These are phyloP conservation scores for Fonsecaea nubica DNA, from an alignment of 2,329 filamentous ascomycete genomes.

Conservation along the genomic window DNA sequence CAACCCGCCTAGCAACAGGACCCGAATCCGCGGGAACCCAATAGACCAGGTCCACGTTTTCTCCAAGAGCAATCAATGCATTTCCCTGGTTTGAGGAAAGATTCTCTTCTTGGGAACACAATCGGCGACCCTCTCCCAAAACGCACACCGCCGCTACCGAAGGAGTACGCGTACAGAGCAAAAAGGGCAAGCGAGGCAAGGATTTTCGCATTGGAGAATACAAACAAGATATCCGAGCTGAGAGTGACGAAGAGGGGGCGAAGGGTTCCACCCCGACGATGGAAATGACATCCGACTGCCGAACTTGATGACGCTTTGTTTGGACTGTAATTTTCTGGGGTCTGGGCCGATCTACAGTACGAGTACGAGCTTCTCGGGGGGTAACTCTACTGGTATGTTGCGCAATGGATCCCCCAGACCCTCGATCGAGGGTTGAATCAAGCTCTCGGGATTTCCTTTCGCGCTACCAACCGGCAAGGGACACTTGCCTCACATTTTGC, in stretches of 20 bases:
- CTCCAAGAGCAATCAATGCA: background rate
- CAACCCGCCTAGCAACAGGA: background rate
- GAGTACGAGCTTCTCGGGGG: too few species aligned
- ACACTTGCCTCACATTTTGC: slow-evolving; percentile 10
- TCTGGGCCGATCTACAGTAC: background rate
- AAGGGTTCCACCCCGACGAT: background rate
- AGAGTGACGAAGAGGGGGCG: background rate
- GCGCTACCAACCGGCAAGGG: background rate
- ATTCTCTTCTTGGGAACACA: background rate
- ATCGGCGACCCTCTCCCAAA: background rate
- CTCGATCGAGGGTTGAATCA: background rate
- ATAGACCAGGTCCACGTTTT: background rate
- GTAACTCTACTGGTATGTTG: too few species aligned
- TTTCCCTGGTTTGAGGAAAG: background rate
- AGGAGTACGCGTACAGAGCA: background rate
- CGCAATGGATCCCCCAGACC: background rate
- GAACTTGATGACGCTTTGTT: background rate
- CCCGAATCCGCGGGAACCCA: background rate
- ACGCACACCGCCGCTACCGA: slow-evolving; percentile 4
- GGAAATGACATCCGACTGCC: slow-evolving; percentile 3
- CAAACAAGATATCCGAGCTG: background rate
- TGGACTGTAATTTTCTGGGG: background rate
- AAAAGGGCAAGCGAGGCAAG: background rate
- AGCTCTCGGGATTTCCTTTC: background rate
- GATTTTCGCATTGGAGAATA: background rate